Percentiles rank a stretch among this genome's conserved stretches.
These are phyloP conservation scores for Cardamine chenopodiifolia DNA, from an alignment of 345 rosid species.

Conservation along the genomic window DNA sequence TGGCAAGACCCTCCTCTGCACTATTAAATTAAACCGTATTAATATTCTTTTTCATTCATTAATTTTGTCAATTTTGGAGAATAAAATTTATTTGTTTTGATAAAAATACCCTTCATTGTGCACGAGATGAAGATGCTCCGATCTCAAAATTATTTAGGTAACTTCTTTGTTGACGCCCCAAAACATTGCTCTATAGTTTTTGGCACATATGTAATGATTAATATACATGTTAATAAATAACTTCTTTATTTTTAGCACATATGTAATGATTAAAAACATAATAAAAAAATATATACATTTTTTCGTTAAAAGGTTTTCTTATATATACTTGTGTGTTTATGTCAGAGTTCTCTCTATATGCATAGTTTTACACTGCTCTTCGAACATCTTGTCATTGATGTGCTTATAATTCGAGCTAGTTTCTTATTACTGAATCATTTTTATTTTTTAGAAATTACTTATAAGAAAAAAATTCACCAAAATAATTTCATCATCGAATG, in stretches of 20 bases:
- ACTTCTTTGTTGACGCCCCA: neutral
- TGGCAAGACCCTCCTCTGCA: constrained; percentile 11
- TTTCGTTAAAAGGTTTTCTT: neutral
- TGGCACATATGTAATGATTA: too few relatives aligned
- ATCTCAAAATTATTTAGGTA: neutral
- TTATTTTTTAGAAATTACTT: too few relatives aligned
- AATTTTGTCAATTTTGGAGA: neutral
- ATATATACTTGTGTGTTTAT: neutral
- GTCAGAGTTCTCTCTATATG: neutral
- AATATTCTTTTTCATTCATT: neutral
- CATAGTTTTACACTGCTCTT: neutral
- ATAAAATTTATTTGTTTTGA: too few relatives aligned
- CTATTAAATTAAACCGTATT: neutral
- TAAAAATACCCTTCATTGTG: neutral
- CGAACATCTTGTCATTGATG: too few relatives aligned
- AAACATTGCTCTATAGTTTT: neutral
- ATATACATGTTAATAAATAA: neutral
- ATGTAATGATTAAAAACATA: neutral
- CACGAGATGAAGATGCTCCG: neutral
- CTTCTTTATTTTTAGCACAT: neutral
- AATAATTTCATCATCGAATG: neutral
- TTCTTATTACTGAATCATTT: too few relatives aligned
- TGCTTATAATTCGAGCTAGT: too few relatives aligned
- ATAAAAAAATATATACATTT: neutral
- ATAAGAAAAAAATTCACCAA: too few relatives aligned